Evolutionary conservation across 1,284 basidiomycete species (phyloP).

Genomic region (Porogramme epimiltina): DNA sequence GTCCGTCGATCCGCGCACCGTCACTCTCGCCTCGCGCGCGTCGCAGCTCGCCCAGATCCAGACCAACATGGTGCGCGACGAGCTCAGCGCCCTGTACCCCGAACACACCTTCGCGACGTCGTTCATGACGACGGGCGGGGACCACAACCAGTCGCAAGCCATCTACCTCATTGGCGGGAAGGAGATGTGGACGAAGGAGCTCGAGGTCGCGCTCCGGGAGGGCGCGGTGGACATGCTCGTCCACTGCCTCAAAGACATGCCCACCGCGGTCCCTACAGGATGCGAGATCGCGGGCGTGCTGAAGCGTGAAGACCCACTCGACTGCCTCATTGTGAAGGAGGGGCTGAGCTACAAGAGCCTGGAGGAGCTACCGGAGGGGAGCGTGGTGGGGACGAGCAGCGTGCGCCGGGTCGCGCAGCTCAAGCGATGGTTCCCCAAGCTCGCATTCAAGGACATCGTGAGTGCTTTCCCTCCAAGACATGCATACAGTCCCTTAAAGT

Average conservation of each 20-base stretch:
- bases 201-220: constrained; percentile 81
- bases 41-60: constrained; percentile 89
- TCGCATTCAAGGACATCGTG: constrained; percentile 91
- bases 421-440: constrained; percentile 74
- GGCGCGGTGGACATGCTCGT: constrained; percentile 89
- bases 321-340: constrained; percentile 86
- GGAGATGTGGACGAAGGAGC: constrained; percentile 93
- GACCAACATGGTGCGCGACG: constrained; percentile 73
- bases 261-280: constrained; percentile 83
- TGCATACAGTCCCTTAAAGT: not conserved
- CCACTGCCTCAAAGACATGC: constrained; percentile 94
- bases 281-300: constrained; percentile 87
- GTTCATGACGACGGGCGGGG: constrained; percentile 84
- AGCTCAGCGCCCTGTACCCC: constrained; percentile 52
- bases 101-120: constrained; percentile 63
- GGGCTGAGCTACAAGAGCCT: constrained; percentile 70
- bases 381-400: constrained; percentile 93
- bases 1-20: constrained; percentile 32
- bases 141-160: constrained; percentile 87
- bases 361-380: constrained; percentile 86
- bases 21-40: constrained; percentile 81
- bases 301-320: constrained; percentile 88
- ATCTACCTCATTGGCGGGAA: constrained; percentile 84
- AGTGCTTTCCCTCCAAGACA: constrained; percentile 37
- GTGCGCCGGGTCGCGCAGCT: constrained; percentile 93